Percentiles rank a stretch among this genome's conserved stretches.
Evolutionary conservation across 192 early-diverging fungal species (phyloP).

Genomic region (Chytriomyces hyalinus): DNA sequence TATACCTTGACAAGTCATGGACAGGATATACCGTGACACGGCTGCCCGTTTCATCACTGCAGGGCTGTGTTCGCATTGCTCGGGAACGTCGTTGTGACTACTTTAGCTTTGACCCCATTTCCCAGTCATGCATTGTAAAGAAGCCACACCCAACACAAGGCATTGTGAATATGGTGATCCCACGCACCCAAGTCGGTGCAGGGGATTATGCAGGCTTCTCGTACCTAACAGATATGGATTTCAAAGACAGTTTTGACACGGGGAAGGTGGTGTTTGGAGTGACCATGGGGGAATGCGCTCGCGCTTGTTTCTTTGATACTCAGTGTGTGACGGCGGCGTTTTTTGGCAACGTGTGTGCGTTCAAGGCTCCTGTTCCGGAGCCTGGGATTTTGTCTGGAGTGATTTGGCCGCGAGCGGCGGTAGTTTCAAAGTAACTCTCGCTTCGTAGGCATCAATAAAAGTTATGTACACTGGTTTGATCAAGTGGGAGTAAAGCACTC

Average conservation of each 20-base stretch:
- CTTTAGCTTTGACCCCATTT: neutral
- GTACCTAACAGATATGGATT: neutral
- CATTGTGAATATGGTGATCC: neutral
- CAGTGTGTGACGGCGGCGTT: neutral
- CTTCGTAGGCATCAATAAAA: too few relatives aligned
- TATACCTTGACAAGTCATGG: neutral
- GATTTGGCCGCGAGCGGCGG: neutral
- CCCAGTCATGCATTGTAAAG: slow-evolving; percentile 1
- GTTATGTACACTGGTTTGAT: too few relatives aligned
- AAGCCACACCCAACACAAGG: neutral
- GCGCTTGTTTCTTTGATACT: neutral
- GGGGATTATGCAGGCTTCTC: neutral
- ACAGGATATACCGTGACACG: neutral
- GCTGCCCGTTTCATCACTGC: neutral
- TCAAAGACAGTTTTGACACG: neutral
- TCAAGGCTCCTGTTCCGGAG: neutral
- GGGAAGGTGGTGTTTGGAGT: neutral
- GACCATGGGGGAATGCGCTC: neutral
- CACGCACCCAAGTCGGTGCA: neutral
- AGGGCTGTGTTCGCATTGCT: neutral
- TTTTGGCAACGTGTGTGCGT: neutral
- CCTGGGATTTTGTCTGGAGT: neutral
- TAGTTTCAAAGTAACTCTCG: too few relatives aligned
- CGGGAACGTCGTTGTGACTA: neutral
- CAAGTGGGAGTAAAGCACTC: too few relatives aligned